Base-by-base conservation (phyloP, 495 filamentous ascomycete genomes). In the Rhypophila decipiens region DNA sequence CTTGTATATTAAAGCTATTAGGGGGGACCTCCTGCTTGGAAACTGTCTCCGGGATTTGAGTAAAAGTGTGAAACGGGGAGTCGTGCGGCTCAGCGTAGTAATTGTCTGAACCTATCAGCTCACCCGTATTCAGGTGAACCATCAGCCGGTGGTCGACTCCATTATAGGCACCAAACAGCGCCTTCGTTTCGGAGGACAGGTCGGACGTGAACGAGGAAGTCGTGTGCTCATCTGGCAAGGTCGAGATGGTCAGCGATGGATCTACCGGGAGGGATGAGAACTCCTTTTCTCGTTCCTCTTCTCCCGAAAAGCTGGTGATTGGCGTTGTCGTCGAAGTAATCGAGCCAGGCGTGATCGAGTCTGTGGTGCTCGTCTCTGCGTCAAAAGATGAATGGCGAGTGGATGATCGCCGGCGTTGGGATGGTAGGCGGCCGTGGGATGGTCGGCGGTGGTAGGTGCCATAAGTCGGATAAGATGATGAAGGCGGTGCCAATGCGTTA, bases 161-260 rank as follows among this genome's bases (percentile, higher is more conserved):
- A n/a, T n/a, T n/a, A n/a, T n/a, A n/a, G n/a, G n/a, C n/a, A n/a
- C n/a, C n/a, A n/a, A n/a, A n/a, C 46, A 49, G 22, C n/a, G 4
- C 9, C 49, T 60, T 60, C 1, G 55, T 42, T 21, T 68, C 60
- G 9, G 59, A 44, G 1, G 65, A 33, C 2, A 68, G 44, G 42
- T 65, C 57, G 0, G 56, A 57, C 5, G 60, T 64, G 40, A 65
- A 68, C 5, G 42, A 47, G 3, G 59, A 59, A 3, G 50, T 41
- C 11, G 15, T 15, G 13, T 12, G n/a, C 5, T 2, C 10, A 13
- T 31, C 7, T 1, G 55, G 35, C 36, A 35, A 53, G 53, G 20
- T 56, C 53, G 2, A 42, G 42, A 5, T 61, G 9, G 21, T 59
- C 52, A 37, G 24, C 24, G 45, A 33, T 5, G 35, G 45, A 19